Conservation (phyloP, 2,329 filamentous ascomycete species). For the Achaetomium macrosporum region DNA sequence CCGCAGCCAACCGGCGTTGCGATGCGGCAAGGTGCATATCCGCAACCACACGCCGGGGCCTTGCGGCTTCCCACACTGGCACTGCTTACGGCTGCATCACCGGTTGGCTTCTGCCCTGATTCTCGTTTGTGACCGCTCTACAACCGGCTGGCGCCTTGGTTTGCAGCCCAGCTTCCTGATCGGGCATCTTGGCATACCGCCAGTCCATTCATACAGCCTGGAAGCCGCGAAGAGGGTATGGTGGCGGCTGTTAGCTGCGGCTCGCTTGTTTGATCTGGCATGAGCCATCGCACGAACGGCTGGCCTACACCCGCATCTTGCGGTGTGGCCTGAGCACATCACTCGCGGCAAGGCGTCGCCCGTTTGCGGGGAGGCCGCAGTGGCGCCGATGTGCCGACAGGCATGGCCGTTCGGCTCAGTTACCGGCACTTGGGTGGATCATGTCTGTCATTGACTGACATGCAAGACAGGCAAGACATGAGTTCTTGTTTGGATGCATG, state of each 20-base stretch:
- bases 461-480: neutral
- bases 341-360: neutral
- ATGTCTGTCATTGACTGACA: constrained; percentile 9
- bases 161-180: constrained; percentile 4
- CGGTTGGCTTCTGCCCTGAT: neutral
- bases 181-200: constrained; percentile 1
- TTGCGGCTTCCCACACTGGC: constrained; percentile 2
- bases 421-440: constrained; percentile 5
- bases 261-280: constrained; percentile 13
- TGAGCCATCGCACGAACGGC: neutral
- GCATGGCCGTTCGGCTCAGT: constrained; percentile 4
- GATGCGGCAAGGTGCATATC: constrained; percentile 24
- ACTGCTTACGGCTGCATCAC: neutral
- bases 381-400: constrained; percentile 11
- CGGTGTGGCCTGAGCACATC: neutral
- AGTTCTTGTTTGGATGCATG: neutral
- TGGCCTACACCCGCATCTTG: neutral
- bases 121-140: constrained; percentile 8
- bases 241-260: neutral
- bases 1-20: constrained; percentile 23
- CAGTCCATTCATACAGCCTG: neutral
- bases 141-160: neutral
- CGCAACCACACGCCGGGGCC: constrained; percentile 19
- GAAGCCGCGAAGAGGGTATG: neutral
- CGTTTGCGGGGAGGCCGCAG: constrained; percentile 13